Evolutionary conservation across 1,284 basidiomycete genomes (phyloP).

Genomic region (Apiotrichum brassicae): DNA sequence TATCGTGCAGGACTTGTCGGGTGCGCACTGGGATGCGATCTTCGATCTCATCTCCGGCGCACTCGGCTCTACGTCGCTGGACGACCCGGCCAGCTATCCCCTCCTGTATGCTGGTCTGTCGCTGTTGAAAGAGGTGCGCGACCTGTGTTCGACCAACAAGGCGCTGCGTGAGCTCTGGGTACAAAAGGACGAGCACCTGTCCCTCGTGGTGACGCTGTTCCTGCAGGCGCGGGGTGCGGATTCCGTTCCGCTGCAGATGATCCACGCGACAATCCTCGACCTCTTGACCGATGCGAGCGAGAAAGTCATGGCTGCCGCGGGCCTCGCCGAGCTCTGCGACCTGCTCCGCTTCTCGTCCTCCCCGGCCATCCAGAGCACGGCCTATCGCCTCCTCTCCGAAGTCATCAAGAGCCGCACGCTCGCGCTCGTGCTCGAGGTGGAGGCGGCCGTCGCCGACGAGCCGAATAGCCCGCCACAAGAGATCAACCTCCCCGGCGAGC

Average conservation of each 20-base stretch:
- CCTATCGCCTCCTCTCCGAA: conserved; percentile 34
- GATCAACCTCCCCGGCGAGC: conserved; percentile 56
- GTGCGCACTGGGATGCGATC: conserved; percentile 85
- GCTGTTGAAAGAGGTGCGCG: conserved; percentile 63
- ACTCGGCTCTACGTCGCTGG: conserved; percentile 67
- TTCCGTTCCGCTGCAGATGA: conserved; percentile 61
- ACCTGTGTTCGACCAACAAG: conserved; percentile 67
- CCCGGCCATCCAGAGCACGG: conserved; percentile 32
- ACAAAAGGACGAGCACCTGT: conserved; percentile 49
- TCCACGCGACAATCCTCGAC: conserved; percentile 60
- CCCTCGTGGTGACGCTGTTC: conserved; percentile 29
- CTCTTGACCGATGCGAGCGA: conserved; percentile 62
- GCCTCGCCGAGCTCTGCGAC: conserved; percentile 52
- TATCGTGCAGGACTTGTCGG: conserved; percentile 78
- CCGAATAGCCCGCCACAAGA: conserved; percentile 19
- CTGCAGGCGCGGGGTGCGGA: conserved; percentile 41
- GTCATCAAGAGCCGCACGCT: conserved; percentile 34
- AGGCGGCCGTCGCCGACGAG: conserved; percentile 45
- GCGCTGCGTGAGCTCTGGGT: conserved; percentile 60
- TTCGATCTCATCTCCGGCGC: conserved; percentile 86
- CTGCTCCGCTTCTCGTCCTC: conserved; percentile 32
- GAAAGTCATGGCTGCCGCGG: conserved; percentile 59
- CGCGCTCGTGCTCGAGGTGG: conserved; percentile 71
- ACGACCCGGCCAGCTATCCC: conserved; percentile 57
- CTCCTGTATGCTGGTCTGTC: conserved; percentile 63